These are phyloP conservation scores for Ormosia semicastrata DNA, from an alignment of 306 rosid species.

Conservation along the genomic window DNA sequence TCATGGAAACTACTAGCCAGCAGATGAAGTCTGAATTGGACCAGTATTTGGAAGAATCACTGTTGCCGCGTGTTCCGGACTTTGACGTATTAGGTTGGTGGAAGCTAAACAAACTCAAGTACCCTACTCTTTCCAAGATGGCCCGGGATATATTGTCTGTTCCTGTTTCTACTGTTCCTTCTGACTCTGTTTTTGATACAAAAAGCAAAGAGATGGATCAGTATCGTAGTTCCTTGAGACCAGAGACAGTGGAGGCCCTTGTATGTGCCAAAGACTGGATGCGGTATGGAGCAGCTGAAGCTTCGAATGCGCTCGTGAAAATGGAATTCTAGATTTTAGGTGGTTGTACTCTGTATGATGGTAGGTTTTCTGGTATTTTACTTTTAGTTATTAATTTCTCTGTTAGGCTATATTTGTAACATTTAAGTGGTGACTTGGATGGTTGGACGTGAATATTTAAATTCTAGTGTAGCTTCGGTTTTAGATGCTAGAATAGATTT, in stretches of 20 bases:
- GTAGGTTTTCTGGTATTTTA: constrained; percentile 15
- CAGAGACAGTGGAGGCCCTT: constrained; percentile 89
- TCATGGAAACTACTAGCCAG: constrained; percentile 90
- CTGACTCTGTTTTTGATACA: constrained; percentile 59
- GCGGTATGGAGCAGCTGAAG: constrained; percentile 54
- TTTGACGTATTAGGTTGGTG: constrained; percentile 91
- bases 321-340: constrained; percentile 58
- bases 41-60: constrained; percentile 86
- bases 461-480: constrained; percentile 24
- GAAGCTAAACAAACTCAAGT: constrained; percentile 87
- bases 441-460: constrained; percentile 30
- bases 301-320: constrained; percentile 48
- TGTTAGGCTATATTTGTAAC: constrained; percentile 28
- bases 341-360: constrained; percentile 31
- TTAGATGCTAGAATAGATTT: neutral
- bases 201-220: constrained; percentile 70
- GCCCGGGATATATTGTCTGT: constrained; percentile 81
- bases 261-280: constrained; percentile 96
- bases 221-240: constrained; percentile 73
- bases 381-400: constrained; percentile 25
- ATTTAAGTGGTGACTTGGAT: constrained; percentile 24
- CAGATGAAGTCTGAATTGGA: constrained; percentile 87
- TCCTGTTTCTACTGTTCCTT: constrained; percentile 63
- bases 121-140: constrained; percentile 94
- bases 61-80: constrained; percentile 79